Conservation (phyloP, 1,139 yeast species). For the Nadsonia starkeyi-henricii region DNA sequence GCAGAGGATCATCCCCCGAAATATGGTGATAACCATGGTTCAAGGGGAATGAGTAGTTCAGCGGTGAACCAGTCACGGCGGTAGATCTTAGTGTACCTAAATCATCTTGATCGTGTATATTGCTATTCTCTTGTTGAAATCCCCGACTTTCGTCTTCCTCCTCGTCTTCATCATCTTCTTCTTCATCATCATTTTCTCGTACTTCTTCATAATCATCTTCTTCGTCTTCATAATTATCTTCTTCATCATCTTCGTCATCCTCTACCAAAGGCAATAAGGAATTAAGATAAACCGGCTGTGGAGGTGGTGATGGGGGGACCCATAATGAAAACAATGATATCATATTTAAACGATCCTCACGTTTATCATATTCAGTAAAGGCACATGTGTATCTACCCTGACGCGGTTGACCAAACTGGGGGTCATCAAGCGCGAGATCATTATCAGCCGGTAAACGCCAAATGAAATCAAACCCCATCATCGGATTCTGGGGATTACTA, state of each 20-base stretch:
- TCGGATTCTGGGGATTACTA: constrained; percentile 2
- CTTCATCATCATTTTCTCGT: too few species aligned
- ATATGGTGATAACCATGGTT: too few species aligned
- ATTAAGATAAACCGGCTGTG: not conserved
- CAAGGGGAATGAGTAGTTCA: too few species aligned
- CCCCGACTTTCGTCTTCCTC: too few species aligned
- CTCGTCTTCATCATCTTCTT: too few species aligned
- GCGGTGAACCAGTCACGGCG: too few species aligned
- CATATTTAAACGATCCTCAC: constrained; percentile 22
- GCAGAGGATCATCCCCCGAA: not conserved
- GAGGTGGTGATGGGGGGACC: constrained; percentile 13
- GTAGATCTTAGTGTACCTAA: too few species aligned
- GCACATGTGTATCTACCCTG: constrained; percentile 6
- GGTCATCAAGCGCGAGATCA: constrained; percentile 2
- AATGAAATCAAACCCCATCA: constrained; percentile 14
- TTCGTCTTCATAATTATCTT: too few species aligned
- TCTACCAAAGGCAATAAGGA: not conserved
- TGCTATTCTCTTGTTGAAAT: too few species aligned
- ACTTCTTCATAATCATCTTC: too few species aligned
- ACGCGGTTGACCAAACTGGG: not conserved
- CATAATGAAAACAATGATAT: constrained; percentile 24
- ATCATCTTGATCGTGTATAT: too few species aligned
- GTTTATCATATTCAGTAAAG: constrained; percentile 28
- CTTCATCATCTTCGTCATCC: not conserved
- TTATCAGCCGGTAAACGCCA: constrained; percentile 18